These are phyloP conservation scores for Rhizophora mangle DNA, from an alignment of 345 rosid genomes.

Conservation along the genomic window DNA sequence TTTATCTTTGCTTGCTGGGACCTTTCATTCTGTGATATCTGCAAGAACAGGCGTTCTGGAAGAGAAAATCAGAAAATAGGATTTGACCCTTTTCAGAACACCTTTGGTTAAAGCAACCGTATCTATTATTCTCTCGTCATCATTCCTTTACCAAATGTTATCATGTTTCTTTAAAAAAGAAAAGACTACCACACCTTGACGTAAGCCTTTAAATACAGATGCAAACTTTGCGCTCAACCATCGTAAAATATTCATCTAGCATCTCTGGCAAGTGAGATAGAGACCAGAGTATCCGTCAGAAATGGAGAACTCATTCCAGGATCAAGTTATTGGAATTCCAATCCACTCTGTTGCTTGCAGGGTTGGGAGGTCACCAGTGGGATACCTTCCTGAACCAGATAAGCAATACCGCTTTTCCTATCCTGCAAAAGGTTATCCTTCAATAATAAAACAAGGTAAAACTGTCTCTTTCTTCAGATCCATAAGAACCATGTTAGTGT, in stretches of 20 bases:
- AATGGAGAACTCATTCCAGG: slow-evolving; percentile 1
- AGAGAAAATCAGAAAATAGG: too few relatives aligned
- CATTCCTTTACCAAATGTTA: background rate
- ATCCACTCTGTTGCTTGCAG: background rate
- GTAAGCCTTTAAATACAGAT: background rate
- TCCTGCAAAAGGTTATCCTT: background rate
- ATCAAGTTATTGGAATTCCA: slow-evolving; percentile 20
- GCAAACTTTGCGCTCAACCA: background rate
- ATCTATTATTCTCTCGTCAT: background rate
- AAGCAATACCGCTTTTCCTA: background rate
- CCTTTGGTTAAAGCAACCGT: background rate
- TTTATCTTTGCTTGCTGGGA: too few relatives aligned
- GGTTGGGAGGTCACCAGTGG: background rate
- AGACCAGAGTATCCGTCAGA: background rate
- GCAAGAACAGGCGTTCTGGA: too few relatives aligned
- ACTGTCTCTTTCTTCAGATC: background rate
- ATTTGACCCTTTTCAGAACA: background rate
- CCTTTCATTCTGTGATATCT: too few relatives aligned
- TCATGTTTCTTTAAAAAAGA: background rate
- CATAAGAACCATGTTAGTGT: background rate
- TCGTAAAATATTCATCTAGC: background rate
- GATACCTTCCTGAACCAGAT: background rate
- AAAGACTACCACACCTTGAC: background rate
- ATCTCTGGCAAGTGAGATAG: background rate
- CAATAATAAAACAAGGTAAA: background rate